Percentiles rank a stretch among this genome's conserved stretches.
phyloP scores from a whole-genome alignment of 2,329 filamentous ascomycete species.

The Talaromyces funiculosus region DNA sequence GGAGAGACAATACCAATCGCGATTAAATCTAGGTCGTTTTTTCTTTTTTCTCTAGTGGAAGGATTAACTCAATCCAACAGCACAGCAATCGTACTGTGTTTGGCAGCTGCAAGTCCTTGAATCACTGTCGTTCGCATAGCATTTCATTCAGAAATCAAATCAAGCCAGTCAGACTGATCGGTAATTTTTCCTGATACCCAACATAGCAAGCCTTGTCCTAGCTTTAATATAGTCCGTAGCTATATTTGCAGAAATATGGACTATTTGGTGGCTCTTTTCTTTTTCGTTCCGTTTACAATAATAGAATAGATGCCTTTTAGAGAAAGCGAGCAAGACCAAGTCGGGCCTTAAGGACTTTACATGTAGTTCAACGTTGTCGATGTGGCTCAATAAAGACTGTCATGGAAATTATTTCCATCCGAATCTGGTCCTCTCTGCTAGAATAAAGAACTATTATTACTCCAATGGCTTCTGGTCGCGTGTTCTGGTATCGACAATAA shows the following conservation, averaged over 20 bases:
- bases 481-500: too few species aligned
- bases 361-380: too few species aligned
- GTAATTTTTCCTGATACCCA: neutral
- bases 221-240: neutral
- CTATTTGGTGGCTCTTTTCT: neutral
- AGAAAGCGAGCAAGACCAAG: neutral
- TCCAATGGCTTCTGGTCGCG: too few species aligned
- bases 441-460: neutral
- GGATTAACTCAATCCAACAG: too few species aligned
- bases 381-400: neutral
- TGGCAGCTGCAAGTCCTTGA: neutral
- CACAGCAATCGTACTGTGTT: too few species aligned
- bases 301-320: constrained; percentile 3
- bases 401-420: neutral
- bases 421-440: neutral
- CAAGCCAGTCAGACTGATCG: neutral
- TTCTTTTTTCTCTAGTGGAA: neutral
- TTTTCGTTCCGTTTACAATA: neutral
- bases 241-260: neutral
- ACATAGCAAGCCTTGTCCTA: neutral
- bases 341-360: neutral
- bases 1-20: neutral
- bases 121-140: neutral
- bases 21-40: neutral
- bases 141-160: neutral